Evolutionary conservation across 306 rosid genomes (phyloP).

Genomic region (Luffa aegyptiaca): DNA sequence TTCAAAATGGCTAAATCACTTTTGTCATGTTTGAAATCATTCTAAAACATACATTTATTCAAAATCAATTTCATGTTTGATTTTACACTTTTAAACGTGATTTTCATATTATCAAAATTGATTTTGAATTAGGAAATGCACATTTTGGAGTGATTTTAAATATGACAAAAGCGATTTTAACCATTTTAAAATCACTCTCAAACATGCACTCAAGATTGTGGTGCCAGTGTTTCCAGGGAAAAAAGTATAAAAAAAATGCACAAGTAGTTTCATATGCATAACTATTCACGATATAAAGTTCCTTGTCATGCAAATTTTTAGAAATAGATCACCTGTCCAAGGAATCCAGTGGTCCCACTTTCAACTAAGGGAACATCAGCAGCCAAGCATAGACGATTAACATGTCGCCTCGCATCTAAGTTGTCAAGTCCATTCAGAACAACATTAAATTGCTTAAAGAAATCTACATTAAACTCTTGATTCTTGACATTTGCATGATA

Average conservation of each 20-base stretch:
- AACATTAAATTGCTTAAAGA: slow-evolving; percentile 80
- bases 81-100: too few species aligned
- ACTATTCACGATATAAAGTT: background rate
- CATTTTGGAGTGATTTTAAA: too few species aligned
- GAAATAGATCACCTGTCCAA: slow-evolving; percentile 71
- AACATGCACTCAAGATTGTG: background rate
- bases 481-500: slow-evolving; percentile 94
- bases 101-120: too few species aligned
- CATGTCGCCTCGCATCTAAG: slow-evolving; percentile 96
- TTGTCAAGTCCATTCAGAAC: slow-evolving; percentile 98
- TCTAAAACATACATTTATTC: too few species aligned
- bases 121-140: too few species aligned
- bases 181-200: too few species aligned
- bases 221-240: background rate
- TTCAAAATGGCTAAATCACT: too few species aligned
- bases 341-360: slow-evolving; percentile 99
- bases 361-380: slow-evolving; percentile 92
- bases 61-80: too few species aligned
- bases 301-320: slow-evolving; percentile 9
- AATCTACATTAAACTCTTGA: slow-evolving; percentile 73
- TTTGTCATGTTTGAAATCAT: too few species aligned
- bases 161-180: too few species aligned
- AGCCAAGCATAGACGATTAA: slow-evolving; percentile 92
- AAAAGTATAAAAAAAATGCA: background rate
- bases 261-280: background rate